phyloP scores from a whole-genome alignment of 1,284 basidiomycete genomes.

The Anthracocystis panici-leucophaei region DNA sequence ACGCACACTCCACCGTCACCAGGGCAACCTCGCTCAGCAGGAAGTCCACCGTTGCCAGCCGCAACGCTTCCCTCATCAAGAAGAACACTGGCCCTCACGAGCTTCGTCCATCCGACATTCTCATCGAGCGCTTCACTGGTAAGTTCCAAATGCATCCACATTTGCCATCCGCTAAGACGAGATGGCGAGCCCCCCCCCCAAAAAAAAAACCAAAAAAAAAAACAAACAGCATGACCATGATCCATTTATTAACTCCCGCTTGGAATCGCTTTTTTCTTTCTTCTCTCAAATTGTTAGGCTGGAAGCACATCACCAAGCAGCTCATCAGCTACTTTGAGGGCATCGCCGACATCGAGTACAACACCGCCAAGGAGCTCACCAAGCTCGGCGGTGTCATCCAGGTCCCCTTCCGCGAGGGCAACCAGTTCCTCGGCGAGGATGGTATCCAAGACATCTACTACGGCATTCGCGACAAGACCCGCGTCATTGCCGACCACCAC shows the following conservation, averaged over 20 bases:
- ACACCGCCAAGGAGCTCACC: conserved; percentile 91
- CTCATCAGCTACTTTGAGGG: conserved; percentile 76
- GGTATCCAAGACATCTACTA: conserved; percentile 87
- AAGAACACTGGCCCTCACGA: conserved; percentile 76
- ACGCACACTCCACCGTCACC: conserved; percentile 67
- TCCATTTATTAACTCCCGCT: no score
- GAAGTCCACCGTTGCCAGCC: conserved; percentile 69
- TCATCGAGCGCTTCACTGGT: conserved; percentile 82
- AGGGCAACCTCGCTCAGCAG: conserved; percentile 66
- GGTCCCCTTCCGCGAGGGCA: conserved; percentile 93
- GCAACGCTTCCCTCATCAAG: conserved; percentile 71
- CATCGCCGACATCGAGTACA: conserved; percentile 74
- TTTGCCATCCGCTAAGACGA: background rate
- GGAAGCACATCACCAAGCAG: conserved; percentile 86
- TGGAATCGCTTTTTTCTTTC: background rate
- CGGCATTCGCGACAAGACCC: conserved; percentile 88
- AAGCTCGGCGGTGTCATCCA: conserved; percentile 98
- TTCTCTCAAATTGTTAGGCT: conserved; percentile 72
- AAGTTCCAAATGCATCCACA: conserved; percentile 23
- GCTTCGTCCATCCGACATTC: conserved; percentile 91
- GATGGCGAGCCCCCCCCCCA: no score
- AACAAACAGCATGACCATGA: no score
- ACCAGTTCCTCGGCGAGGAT: conserved; percentile 72
- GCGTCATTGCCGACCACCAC: conserved; percentile 93
- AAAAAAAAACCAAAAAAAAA: no score